Conservation (phyloP, 208 protist species). For the Acanthamoeba sp. region DNA sequence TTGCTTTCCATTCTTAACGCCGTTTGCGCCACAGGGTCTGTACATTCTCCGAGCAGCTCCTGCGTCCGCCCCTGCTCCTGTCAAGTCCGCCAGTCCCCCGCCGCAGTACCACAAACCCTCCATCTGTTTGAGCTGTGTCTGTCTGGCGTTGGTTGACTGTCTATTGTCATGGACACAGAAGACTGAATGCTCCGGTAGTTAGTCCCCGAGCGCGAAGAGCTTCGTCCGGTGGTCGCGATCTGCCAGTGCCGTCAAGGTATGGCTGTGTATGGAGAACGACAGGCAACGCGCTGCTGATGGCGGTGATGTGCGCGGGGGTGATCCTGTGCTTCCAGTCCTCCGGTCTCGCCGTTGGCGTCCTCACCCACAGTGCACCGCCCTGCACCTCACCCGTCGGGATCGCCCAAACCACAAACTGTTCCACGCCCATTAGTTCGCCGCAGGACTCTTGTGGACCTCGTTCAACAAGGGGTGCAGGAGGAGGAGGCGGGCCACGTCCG, state of each 20-base stretch:
- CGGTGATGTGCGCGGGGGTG: too few relatives aligned
- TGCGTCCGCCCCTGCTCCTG: too few relatives aligned
- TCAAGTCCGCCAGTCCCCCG: neutral
- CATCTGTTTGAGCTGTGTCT: too few relatives aligned
- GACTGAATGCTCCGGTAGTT: neutral
- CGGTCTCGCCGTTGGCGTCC: neutral
- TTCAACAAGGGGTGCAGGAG: neutral
- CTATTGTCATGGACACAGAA: too few relatives aligned
- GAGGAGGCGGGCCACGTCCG: conserved; percentile 2
- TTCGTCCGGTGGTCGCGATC: neutral
- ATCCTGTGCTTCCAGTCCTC: neutral
- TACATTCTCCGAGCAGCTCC: neutral
- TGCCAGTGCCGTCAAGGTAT: neutral
- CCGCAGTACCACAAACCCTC: neutral
- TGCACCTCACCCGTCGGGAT: neutral
- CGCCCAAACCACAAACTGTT: neutral
- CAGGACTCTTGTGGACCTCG: neutral
- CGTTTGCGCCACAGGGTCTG: neutral
- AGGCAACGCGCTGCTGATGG: too few relatives aligned
- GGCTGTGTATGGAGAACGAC: too few relatives aligned
- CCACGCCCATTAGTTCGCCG: neutral
- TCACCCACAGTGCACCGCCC: neutral
- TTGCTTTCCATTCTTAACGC: neutral
- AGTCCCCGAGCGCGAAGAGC: neutral
- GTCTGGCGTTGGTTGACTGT: too few relatives aligned